These are phyloP conservation scores for Pachyrhizus erosus DNA, from an alignment of 306 rosid species.

Conservation along the genomic window DNA sequence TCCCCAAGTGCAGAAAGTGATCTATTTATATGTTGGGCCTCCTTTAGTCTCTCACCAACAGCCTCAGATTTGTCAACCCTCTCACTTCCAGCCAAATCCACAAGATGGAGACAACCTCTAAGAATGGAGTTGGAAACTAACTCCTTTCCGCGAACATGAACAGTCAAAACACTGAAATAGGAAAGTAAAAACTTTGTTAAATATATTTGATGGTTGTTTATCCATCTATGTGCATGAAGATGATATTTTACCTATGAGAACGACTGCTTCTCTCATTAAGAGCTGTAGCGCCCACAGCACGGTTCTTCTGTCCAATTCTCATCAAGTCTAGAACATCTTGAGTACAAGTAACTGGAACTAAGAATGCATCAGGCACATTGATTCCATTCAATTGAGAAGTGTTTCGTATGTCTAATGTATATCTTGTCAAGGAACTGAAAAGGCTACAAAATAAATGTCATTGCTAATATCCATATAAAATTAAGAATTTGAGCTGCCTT, in stretches of 20 bases:
- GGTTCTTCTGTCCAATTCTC: constrained; percentile 88
- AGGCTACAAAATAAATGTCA: constrained; percentile 6
- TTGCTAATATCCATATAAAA: neutral
- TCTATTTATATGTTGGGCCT: constrained; percentile 94
- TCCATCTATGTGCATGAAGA: constrained; percentile 9
- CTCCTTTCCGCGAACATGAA: constrained; percentile 92
- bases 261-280: constrained; percentile 96
- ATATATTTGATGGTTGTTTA: constrained; percentile 1
- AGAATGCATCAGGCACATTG: constrained; percentile 93
- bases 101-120: constrained; percentile 94
- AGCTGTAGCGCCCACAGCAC: constrained; percentile 98
- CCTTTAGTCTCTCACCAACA: constrained; percentile 94
- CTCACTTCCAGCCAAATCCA: constrained; percentile 98
- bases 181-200: constrained; percentile 19
- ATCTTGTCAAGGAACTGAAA: constrained; percentile 61
- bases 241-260: constrained; percentile 75
- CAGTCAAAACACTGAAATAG: constrained; percentile 78
- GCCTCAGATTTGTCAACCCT: constrained; percentile 99
- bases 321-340: constrained; percentile 89
- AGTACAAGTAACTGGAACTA: constrained; percentile 88
- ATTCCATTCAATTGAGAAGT: constrained; percentile 92
- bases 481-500: constrained; percentile 19
- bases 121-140: constrained; percentile 75
- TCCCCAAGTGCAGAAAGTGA: constrained; percentile 99
- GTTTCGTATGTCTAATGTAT: constrained; percentile 92